Conservation (phyloP, 2,329 filamentous ascomycete species). For the Metarhizium robertsii region DNA sequence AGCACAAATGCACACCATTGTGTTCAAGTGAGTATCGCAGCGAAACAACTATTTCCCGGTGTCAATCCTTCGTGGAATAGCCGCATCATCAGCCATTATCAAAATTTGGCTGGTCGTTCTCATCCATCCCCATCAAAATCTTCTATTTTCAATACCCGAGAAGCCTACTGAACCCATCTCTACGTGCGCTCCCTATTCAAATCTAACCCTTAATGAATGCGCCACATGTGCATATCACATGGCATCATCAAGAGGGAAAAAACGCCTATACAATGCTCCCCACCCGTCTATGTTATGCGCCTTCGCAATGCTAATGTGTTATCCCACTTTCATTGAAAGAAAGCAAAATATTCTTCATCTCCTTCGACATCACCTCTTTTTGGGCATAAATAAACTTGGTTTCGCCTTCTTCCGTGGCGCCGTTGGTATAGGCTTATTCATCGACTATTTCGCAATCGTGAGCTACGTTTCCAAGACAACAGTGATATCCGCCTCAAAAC, state of each 20-base stretch:
- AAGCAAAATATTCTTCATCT: background rate
- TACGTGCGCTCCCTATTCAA: background rate
- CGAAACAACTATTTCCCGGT: background rate
- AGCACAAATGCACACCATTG: no score
- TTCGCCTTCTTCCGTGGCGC: constrained; percentile 11
- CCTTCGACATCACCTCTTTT: constrained; percentile 9
- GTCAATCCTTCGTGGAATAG: background rate
- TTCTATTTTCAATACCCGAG: background rate
- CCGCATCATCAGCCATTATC: background rate
- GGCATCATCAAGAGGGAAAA: background rate
- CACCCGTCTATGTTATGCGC: constrained; percentile 2
- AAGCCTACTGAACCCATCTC: background rate
- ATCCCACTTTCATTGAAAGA: no score
- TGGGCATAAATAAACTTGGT: constrained; percentile 14
- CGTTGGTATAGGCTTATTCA: constrained; percentile 3
- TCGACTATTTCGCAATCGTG: background rate
- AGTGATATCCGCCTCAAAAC: background rate
- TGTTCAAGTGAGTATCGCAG: no score
- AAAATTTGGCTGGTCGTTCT: background rate
- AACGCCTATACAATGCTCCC: constrained; percentile 1
- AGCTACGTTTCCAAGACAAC: background rate
- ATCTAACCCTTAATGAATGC: background rate
- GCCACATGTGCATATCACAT: background rate
- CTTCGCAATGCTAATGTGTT: constrained; percentile 5
- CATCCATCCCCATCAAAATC: background rate